Conservation (phyloP, 1,284 basidiomycete species). For the Marasmius oreades region DNA sequence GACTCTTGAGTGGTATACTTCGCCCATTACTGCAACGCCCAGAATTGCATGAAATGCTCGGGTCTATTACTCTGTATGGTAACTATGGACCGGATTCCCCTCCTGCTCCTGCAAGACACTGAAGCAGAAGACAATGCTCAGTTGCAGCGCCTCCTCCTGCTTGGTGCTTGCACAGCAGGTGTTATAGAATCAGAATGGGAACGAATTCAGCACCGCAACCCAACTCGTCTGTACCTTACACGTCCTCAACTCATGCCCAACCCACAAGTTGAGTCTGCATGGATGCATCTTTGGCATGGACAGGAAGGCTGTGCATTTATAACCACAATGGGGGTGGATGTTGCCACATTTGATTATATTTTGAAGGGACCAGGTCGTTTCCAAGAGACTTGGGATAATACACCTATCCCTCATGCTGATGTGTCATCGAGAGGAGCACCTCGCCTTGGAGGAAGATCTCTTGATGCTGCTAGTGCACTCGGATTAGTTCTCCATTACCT, state of each 20-base stretch:
- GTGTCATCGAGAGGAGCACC: slow-evolving; percentile 22
- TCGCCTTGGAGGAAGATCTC: slow-evolving; percentile 25
- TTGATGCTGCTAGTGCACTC: slow-evolving; percentile 44
- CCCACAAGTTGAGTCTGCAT: slow-evolving; percentile 26
- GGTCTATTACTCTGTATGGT: background rate
- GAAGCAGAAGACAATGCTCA: background rate
- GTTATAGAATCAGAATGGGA: background rate
- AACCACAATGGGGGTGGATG: slow-evolving; percentile 36
- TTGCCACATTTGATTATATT: slow-evolving; percentile 28
- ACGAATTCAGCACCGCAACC: background rate
- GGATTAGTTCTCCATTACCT: slow-evolving; percentile 44
- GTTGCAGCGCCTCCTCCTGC: background rate
- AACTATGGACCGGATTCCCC: background rate
- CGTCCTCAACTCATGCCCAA: slow-evolving; percentile 18
- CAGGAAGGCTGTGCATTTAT: slow-evolving; percentile 32
- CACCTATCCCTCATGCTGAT: slow-evolving; percentile 33
- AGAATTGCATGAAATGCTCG: background rate
- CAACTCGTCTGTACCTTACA: slow-evolving; percentile 4
- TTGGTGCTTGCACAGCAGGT: background rate
- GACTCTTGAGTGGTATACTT: too few species aligned
- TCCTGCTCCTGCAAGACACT: background rate
- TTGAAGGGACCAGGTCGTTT: slow-evolving; percentile 22
- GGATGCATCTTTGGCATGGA: slow-evolving; percentile 25
- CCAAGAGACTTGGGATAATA: slow-evolving; percentile 30
- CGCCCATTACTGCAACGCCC: too few species aligned